These are phyloP conservation scores for Tylopilus sp. DNA, from an alignment of 1,284 basidiomycete species.

Conservation along the genomic window DNA sequence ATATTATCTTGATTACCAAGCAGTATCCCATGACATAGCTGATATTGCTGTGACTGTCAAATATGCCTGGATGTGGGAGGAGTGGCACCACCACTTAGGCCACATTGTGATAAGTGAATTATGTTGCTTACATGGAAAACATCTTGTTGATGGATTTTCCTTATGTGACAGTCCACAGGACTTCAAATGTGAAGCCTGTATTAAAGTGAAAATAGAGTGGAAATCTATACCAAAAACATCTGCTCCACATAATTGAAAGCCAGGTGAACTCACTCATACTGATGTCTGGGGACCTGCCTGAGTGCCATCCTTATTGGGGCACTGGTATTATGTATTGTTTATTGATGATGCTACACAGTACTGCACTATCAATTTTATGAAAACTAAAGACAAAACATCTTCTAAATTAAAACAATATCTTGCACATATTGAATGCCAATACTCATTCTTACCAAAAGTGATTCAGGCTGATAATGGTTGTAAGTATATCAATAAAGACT, in stretches of 20 bases:
- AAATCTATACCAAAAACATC: background rate
- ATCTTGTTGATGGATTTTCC: background rate
- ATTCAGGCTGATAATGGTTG: background rate
- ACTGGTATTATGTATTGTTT: background rate
- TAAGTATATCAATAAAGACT: background rate
- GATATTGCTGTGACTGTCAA: background rate
- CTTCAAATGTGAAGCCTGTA: background rate
- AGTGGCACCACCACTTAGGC: background rate
- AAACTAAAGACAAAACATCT: background rate
- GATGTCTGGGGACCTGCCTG: slow-evolving; percentile 4
- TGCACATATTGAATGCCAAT: background rate
- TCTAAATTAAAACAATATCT: background rate
- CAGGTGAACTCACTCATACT: background rate
- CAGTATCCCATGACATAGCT: background rate
- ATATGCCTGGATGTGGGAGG: background rate
- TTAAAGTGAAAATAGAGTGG: background rate
- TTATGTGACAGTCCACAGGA: background rate
- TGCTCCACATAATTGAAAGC: background rate
- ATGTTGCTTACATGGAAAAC: background rate
- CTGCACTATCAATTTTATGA: background rate
- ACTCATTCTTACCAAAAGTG: background rate
- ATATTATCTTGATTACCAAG: too few species aligned
- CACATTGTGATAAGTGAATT: background rate
- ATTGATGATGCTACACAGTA: background rate
- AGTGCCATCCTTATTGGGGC: background rate